phyloP scores from a whole-genome alignment of 139 green algal species.

The Chlamydomonas sp. region DNA sequence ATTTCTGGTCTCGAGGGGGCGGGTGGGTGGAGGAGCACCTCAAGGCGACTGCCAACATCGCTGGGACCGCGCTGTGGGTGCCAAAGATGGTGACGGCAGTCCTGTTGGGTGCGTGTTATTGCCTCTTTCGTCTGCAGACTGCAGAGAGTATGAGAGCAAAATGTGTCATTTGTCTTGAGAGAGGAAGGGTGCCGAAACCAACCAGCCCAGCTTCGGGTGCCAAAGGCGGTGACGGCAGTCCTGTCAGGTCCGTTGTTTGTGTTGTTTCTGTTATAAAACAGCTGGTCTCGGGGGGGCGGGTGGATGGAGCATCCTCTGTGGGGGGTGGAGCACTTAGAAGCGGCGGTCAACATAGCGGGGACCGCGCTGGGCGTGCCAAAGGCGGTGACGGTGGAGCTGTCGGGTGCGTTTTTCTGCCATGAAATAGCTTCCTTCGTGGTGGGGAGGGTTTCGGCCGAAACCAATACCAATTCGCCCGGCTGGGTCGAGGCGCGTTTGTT shows the following conservation, averaged over 20 bases:
- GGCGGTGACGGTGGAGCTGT: conserved; percentile 48
- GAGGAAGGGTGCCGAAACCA: conserved; percentile 16
- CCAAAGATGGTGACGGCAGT: conserved; percentile 48
- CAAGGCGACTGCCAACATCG: conserved; percentile 56
- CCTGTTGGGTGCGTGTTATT: neutral
- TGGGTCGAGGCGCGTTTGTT: too few relatives aligned
- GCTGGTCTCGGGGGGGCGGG: too few relatives aligned
- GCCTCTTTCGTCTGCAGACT: too few relatives aligned
- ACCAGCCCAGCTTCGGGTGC: conserved; percentile 50
- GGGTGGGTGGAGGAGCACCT: conserved; percentile 68
- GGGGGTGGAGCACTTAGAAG: conserved; percentile 58
- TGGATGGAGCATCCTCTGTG: too few relatives aligned
- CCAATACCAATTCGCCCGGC: too few relatives aligned
- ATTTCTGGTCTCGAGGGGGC: conserved; percentile 7
- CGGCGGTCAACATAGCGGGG: conserved; percentile 58
- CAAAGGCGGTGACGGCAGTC: conserved; percentile 58
- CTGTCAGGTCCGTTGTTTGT: conserved; percentile 51
- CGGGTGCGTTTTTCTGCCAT: too few relatives aligned
- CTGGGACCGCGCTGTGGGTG: conserved; percentile 56
- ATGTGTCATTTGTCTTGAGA: too few relatives aligned
- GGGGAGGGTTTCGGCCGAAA: too few relatives aligned
- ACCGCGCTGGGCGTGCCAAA: conserved; percentile 68
- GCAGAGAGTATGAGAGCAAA: too few relatives aligned
- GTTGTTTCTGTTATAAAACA: too few relatives aligned
- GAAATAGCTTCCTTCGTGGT: too few relatives aligned